Evolutionary conservation across 306 rosid genomes (phyloP), one percentile per base, ranked within the genome.

Genomic region (Inga leiocalycina): DNA sequence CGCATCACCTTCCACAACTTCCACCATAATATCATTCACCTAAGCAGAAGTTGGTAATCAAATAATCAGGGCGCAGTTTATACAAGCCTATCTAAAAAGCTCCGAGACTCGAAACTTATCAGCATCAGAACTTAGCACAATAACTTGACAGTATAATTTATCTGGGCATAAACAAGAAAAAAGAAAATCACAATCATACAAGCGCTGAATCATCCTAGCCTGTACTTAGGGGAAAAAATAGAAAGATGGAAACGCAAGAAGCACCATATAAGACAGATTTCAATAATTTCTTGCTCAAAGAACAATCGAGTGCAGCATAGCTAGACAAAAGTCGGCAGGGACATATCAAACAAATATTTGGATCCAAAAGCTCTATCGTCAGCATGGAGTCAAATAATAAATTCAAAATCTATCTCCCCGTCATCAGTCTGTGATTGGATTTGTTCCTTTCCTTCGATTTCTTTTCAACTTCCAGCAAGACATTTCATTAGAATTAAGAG

Each of bases 1-100:
- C 13, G 92, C 84, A 87, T 94, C 98, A 14, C 98, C 98, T 77
- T 92, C 93, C 73, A 86, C 74, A 76, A 86, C 91, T 73, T 89
- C 98, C 75, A 88, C 84, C 0, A 10, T 17, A 71, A 83, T 79
- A 27, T 85, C 88, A 4, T 45, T 74, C 70, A 87, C 87, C 97
- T 94, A 81, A 80, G 62, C 61, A 4, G 32, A 62, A 71, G 12
- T 66, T 70, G 49, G 43, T 5, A 30, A 77, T 82, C 62, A 79
- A 74, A 48, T 72, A 19, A 80, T 24, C 67, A 46, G 32, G 30
- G 37, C 56, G 49, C 19, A 14, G 15, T 32, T 71, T 30, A 74
- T 4, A 34, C 8, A 9, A 30, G 39, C 22, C 32, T 67, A 48
- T 15, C 6, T 39, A 32, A 13, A 43, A 80, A 49, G 67, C 35